Evolutionary conservation across 163 green algal species (phyloP).

Genomic region (Chloromonas sp.): DNA sequence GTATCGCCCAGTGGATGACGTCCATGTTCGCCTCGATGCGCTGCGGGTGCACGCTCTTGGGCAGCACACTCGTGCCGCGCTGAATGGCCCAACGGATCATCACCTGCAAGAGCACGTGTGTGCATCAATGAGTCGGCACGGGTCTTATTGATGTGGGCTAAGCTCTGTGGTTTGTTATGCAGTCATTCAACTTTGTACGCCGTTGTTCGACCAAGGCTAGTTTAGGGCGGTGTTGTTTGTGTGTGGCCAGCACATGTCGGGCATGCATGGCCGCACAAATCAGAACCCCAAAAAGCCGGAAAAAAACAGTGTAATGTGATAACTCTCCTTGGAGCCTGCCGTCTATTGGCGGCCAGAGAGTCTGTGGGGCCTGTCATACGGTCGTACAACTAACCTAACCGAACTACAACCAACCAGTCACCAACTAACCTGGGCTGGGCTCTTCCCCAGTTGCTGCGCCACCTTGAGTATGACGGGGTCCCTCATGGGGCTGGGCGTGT

Average conservation of each 20-base stretch:
- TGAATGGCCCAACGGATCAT: constrained; percentile 85
- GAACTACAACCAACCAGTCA: neutral
- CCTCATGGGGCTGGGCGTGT: constrained; percentile 28
- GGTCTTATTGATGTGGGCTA: too few relatives aligned
- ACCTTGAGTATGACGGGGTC: constrained; percentile 47
- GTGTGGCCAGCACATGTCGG: too few relatives aligned
- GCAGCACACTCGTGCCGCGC: constrained; percentile 76
- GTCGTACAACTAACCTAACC: neutral
- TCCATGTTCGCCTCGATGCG: constrained; percentile 62
- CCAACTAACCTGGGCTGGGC: constrained; percentile 38
- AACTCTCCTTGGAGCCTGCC: too few relatives aligned
- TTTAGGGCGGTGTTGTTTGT: too few relatives aligned
- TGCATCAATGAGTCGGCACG: neutral
- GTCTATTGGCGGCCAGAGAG: too few relatives aligned
- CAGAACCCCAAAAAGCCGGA: too few relatives aligned
- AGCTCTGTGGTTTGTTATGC: too few relatives aligned
- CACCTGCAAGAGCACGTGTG: constrained; percentile 33
- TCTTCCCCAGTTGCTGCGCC: constrained; percentile 47
- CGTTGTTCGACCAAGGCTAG: too few relatives aligned
- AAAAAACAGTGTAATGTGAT: too few relatives aligned
- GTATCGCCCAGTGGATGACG: constrained; percentile 57
- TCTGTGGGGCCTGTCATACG: too few relatives aligned
- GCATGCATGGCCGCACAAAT: too few relatives aligned
- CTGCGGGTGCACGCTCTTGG: constrained; percentile 60
- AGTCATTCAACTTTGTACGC: too few relatives aligned